Evolutionary conservation across 2,329 filamentous ascomycete species (phyloP).

Genomic region (Phaeomoniella chlamydospora): DNA sequence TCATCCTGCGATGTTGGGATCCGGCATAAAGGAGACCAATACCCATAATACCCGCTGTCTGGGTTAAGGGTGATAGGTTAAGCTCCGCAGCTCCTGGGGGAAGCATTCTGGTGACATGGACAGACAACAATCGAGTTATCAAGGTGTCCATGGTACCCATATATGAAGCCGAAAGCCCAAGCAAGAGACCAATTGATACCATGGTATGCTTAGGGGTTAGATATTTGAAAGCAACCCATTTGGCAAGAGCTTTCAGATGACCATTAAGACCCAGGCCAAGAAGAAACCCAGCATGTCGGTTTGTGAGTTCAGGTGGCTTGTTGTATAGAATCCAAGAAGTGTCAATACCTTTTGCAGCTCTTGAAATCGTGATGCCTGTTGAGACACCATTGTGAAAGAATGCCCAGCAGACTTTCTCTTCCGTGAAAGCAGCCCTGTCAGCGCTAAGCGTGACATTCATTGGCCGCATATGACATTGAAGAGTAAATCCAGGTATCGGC

Average conservation of each 20-base stretch:
- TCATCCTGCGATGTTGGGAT: slow-evolving; percentile 95
- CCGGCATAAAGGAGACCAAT: slow-evolving; percentile 89
- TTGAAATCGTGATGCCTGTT: slow-evolving; percentile 82
- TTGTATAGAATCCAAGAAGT: slow-evolving; percentile 99
- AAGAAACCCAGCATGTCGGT: slow-evolving; percentile 89
- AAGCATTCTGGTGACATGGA: slow-evolving; percentile 90
- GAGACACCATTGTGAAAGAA: slow-evolving; percentile 96
- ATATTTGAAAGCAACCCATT: slow-evolving; percentile 98
- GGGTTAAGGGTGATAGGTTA: slow-evolving; percentile 81
- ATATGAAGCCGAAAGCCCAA: slow-evolving; percentile 86
- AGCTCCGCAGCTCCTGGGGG: slow-evolving; percentile 85
- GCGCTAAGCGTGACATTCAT: slow-evolving; percentile 66
- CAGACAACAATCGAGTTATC: slow-evolving; percentile 82
- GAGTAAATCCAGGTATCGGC: slow-evolving; percentile 75
- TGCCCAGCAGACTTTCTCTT: slow-evolving; percentile 96
- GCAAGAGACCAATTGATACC: slow-evolving; percentile 90
- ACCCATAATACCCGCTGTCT: slow-evolving; percentile 94
- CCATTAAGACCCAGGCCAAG: slow-evolving; percentile 85
- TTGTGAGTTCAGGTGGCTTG: slow-evolving; percentile 82
- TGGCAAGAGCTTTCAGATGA: slow-evolving; percentile 83
- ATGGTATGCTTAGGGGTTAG: slow-evolving; percentile 98
- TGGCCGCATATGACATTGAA: slow-evolving; percentile 83
- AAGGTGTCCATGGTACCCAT: slow-evolving; percentile 94
- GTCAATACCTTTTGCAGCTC: slow-evolving; percentile 81
- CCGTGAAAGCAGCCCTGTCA: slow-evolving; percentile 72